Conservation (phyloP, 345 rosid genomes). For the Eucalyptus cloeziana region DNA sequence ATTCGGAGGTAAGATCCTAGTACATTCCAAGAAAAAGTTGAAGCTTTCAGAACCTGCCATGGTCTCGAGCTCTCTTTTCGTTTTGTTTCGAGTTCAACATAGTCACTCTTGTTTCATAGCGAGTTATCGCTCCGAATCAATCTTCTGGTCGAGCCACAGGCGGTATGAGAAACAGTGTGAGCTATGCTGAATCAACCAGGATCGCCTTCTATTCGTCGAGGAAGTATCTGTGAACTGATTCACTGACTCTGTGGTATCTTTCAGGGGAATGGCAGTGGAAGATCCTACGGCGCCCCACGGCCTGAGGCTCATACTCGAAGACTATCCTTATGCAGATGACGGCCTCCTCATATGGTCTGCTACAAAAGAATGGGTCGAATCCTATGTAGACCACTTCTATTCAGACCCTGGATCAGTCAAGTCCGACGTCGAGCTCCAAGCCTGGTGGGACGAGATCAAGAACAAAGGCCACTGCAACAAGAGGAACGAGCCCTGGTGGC, state of each 20-base stretch:
- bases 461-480: slow-evolving; percentile 85
- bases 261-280: slow-evolving; percentile 90
- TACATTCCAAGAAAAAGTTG: not conserved
- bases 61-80: not conserved
- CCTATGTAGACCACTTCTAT: slow-evolving; percentile 72
- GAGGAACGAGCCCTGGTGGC: slow-evolving; percentile 90
- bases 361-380: slow-evolving; percentile 56
- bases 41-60: not conserved
- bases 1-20: slow-evolving; percentile 41
- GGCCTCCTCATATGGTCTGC: slow-evolving; percentile 92
- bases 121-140: not conserved
- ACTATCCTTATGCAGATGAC: slow-evolving; percentile 91
- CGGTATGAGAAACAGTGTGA: not conserved
- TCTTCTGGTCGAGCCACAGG: not conserved
- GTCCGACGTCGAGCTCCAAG: slow-evolving; percentile 73
- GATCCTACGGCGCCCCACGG: slow-evolving; percentile 72
- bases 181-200: not conserved
- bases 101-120: not conserved
- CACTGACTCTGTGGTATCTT: not conserved
- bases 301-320: slow-evolving; percentile 66
- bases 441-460: slow-evolving; percentile 94
- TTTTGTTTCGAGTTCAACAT: not conserved
- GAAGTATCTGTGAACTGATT: not conserved
- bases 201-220: not conserved
- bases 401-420: slow-evolving; percentile 37